Evolutionary conservation across 2,329 filamentous ascomycete genomes (phyloP), one percentile per base, ranked within the genome.

Genomic region (Colletotrichum acutatum): DNA sequence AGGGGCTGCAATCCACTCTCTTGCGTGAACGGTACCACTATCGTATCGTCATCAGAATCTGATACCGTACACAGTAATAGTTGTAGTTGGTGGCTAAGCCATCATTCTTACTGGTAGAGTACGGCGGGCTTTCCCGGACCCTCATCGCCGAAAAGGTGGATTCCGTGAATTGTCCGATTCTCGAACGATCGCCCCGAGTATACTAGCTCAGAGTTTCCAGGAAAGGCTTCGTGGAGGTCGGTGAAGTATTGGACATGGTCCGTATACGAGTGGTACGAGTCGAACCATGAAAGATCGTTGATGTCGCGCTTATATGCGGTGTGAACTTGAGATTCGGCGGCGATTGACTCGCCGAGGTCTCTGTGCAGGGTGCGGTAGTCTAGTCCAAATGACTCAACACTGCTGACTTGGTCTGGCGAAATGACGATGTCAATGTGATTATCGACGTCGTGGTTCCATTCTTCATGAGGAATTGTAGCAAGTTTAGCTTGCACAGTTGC

Each of bases 81-180:
- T 52, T 62, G 34, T 14, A 37, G 34, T 9, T 37, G 28, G 28
- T 8, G 9, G 37, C 37, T 42, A 5, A 53, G 11, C 4, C 2
- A 19, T 2, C n/a, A 16, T 12, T 52, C 68, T 24, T 2, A 72
- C 59, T 89, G 87, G 74, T 85, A 85, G 19, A 88, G 80, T 54
- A 88, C 79, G 37, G 84, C 87, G 37, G 85, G 85, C 77, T 86
- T 87, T 26, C 84, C 85, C 6, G 80, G 81, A 1, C 82, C 82
- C 5, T 76, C 78, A 4, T 79, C 78, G 6, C 87, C 87, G 77
- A 82, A 89, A 19, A 89, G 80, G 72, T 88, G 87, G 52, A 89
- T 76, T 0, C 90, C 93, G 19, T 89, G 87, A 61, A 95, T 93
- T 68, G 81, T 77, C 32, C 86, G 80, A 11, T 85, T 85, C 76